Conservation (phyloP, 306 rosid species). For the Sphenostylis stenocarpa region DNA sequence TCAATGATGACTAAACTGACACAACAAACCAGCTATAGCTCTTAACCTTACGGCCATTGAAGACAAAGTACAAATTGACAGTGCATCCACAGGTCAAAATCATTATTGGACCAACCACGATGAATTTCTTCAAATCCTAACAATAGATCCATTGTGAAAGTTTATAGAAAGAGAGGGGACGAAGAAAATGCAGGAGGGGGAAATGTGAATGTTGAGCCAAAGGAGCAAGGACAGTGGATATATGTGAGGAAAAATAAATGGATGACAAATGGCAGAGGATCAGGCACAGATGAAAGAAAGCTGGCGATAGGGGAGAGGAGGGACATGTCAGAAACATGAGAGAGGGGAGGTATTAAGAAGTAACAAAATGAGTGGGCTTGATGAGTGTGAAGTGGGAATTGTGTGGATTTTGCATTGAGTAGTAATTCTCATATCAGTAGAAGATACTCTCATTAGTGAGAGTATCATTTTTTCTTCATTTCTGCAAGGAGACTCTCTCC, state of each 20-base stretch:
- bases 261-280: too few relatives aligned
- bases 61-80: background rate
- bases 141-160: too few relatives aligned
- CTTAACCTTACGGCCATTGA: background rate
- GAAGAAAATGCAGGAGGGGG: too few relatives aligned
- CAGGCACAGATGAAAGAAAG: background rate
- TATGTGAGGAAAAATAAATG: too few relatives aligned
- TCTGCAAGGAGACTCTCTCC: background rate
- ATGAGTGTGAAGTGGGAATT: background rate
- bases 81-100: background rate
- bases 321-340: background rate
- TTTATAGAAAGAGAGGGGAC: too few relatives aligned
- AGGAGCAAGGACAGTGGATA: too few relatives aligned
- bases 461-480: background rate
- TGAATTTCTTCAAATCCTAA: background rate
- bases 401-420: too few relatives aligned
- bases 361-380: background rate
- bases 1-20: slow-evolving; percentile 1
- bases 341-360: background rate
- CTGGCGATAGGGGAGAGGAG: background rate
- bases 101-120: background rate
- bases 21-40: background rate
- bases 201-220: too few relatives aligned
- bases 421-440: background rate
- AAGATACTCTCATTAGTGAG: background rate